phyloP scores from a whole-genome alignment of 805 yeast genomes.

The Saturnispora besseyi region DNA sequence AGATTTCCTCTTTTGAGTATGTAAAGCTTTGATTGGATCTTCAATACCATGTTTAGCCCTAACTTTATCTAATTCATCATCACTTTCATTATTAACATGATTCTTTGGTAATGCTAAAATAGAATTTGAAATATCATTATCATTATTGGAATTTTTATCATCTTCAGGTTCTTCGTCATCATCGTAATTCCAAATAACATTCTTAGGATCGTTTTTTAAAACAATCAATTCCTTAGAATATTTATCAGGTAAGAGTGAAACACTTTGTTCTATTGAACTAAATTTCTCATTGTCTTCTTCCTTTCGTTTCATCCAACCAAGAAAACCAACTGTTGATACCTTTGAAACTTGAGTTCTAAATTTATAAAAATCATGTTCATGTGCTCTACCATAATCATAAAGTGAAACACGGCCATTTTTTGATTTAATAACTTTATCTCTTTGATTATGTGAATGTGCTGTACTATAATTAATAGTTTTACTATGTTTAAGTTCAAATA shows the following conservation, averaged over 20 bases:
- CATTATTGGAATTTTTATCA: slow-evolving; percentile 7
- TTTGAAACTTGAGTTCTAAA: slow-evolving; percentile 27
- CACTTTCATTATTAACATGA: slow-evolving; percentile 8
- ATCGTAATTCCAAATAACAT: slow-evolving; percentile 32
- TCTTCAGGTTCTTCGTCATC: slow-evolving; percentile 26
- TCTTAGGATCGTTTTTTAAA: slow-evolving; percentile 29
- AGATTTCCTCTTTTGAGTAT: slow-evolving; percentile 5
- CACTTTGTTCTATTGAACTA: slow-evolving; percentile 24
- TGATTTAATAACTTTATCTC: slow-evolving; percentile 21
- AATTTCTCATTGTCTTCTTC: slow-evolving; percentile 25
- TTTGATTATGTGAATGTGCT: slow-evolving; percentile 17
- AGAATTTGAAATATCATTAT: neutral
- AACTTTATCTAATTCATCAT: slow-evolving; percentile 8
- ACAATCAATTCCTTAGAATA: slow-evolving; percentile 28
- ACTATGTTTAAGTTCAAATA: slow-evolving; percentile 19
- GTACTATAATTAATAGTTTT: slow-evolving; percentile 20
- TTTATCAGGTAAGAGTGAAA: slow-evolving; percentile 30
- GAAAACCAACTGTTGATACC: slow-evolving; percentile 19
- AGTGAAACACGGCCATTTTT: slow-evolving; percentile 25
- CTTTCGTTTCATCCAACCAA: slow-evolving; percentile 28
- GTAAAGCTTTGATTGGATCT: slow-evolving; percentile 3
- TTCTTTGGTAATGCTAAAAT: neutral
- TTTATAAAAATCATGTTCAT: slow-evolving; percentile 29
- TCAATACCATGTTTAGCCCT: slow-evolving; percentile 6
- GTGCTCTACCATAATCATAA: slow-evolving; percentile 24